phyloP scores from a whole-genome alignment of 2,329 filamentous ascomycete genomes.

The Chrysosphaeria jannelii region DNA sequence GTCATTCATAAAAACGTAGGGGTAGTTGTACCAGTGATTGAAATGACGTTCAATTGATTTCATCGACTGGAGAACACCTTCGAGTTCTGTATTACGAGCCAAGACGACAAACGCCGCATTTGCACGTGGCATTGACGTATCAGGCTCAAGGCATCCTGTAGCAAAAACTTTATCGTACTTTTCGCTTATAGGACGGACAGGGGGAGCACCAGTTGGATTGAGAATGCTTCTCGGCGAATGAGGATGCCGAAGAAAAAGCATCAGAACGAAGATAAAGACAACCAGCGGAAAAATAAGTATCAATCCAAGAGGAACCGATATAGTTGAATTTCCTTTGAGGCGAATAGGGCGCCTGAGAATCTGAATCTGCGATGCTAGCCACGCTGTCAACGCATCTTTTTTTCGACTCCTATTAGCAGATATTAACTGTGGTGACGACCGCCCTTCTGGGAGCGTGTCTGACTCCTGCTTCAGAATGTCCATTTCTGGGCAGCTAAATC shows the following conservation, averaged over 20 bases:
- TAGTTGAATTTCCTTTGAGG: constrained; percentile 66
- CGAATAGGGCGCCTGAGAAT: constrained; percentile 72
- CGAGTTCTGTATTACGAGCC: constrained; percentile 83
- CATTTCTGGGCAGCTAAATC: too few species aligned
- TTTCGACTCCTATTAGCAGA: too few species aligned
- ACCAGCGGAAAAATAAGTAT: constrained; percentile 80
- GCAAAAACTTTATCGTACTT: constrained; percentile 93
- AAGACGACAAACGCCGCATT: constrained; percentile 92
- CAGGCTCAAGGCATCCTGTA: constrained; percentile 58
- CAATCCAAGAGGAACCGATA: constrained; percentile 76
- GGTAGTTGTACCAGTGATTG: constrained; percentile 96
- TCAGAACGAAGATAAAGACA: constrained; percentile 66
- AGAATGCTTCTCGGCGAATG: constrained; percentile 54
- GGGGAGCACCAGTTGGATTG: constrained; percentile 67
- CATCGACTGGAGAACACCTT: constrained; percentile 83
- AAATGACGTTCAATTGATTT: constrained; percentile 97
- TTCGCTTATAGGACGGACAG: constrained; percentile 89
- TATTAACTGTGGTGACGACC: too few species aligned
- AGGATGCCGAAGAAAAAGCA: constrained; percentile 72
- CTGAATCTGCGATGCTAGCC: constrained; percentile 24
- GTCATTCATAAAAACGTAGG: constrained; percentile 94
- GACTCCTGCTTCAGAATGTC: too few species aligned
- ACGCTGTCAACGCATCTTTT: too few species aligned
- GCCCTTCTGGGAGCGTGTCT: too few species aligned
- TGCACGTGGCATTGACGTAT: constrained; percentile 49